Conservation (phyloP, 148 eudicot genomes). For the Nepenthes gracilis region DNA sequence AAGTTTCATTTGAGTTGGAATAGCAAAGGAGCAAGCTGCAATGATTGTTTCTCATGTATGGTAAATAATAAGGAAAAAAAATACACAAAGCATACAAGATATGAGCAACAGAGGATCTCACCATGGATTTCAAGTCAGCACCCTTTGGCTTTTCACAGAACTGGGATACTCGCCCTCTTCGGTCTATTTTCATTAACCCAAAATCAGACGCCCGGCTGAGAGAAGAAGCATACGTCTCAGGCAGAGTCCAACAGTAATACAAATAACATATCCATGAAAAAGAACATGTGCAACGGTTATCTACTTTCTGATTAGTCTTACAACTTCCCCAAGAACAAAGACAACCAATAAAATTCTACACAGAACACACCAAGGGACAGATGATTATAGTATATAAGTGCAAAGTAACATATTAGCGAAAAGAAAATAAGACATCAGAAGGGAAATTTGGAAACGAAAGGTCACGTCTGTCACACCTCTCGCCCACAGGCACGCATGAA, state of each 20-base stretch:
- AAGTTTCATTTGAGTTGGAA: too few relatives aligned
- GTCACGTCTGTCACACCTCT: conserved; percentile 26
- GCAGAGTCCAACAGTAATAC: background rate
- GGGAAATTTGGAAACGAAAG: background rate
- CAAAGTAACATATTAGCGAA: background rate
- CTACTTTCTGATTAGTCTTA: background rate
- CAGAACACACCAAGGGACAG: too few relatives aligned
- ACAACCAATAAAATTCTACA: background rate
- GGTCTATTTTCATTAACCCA: conserved; percentile 62
- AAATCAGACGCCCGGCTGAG: conserved; percentile 55
- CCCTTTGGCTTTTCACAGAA: conserved; percentile 64
- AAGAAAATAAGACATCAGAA: background rate
- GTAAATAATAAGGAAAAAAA: background rate
- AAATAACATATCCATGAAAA: too few relatives aligned
- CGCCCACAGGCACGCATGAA: conserved; percentile 73
- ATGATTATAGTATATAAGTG: background rate
- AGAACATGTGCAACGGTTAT: too few relatives aligned
- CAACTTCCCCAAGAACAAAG: too few relatives aligned
- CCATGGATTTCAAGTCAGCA: conserved; percentile 52
- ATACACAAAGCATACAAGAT: background rate
- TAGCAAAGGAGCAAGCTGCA: background rate
- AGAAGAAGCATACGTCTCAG: background rate
- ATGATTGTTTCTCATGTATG: background rate
- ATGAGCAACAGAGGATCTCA: conserved; percentile 6
- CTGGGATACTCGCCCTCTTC: conserved; percentile 43